phyloP scores from a whole-genome alignment of 169 alveolate genomes.

The Babesia sp. region DNA sequence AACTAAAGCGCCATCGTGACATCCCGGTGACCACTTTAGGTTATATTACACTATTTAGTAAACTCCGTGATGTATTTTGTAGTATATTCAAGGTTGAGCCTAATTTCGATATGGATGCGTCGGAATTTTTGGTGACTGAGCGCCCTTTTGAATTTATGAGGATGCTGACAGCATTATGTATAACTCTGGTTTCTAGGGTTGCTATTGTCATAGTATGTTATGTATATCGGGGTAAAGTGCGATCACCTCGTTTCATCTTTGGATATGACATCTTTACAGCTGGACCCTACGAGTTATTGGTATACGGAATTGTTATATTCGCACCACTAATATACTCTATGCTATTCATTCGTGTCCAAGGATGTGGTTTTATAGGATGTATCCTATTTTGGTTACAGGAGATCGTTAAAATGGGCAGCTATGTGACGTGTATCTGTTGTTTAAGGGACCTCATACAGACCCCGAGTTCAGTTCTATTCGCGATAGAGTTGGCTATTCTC shows the following conservation, averaged over 20 bases:
- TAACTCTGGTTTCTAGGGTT: neutral
- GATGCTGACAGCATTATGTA: neutral
- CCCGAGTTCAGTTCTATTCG: conserved; percentile 6
- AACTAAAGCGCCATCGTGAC: conserved; percentile 20
- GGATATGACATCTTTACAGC: neutral
- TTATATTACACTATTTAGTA: neutral
- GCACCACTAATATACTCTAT: conserved; percentile 5
- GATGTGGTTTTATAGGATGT: conserved; percentile 33
- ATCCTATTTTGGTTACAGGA: conserved; percentile 15
- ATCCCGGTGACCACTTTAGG: conserved; percentile 8
- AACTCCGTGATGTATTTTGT: neutral
- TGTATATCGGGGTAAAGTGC: neutral
- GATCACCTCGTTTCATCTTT: conserved; percentile 53
- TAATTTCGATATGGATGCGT: conserved; percentile 11
- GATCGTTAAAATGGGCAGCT: conserved; percentile 20
- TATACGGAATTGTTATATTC: conserved; percentile 11
- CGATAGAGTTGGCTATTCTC: conserved; percentile 9
- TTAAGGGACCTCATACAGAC: conserved; percentile 11
- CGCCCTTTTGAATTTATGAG: conserved; percentile 12
- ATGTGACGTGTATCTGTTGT: conserved; percentile 40
- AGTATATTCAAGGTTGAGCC: conserved; percentile 9
- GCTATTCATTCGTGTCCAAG: conserved; percentile 26
- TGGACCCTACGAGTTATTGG: conserved; percentile 6
- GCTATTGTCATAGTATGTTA: conserved; percentile 7
- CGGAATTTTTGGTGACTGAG: neutral